Evolutionary conservation across 2,329 filamentous ascomycete genomes (phyloP), one percentile per base, ranked within the genome.

Genomic region (Penicillium frequentans): DNA sequence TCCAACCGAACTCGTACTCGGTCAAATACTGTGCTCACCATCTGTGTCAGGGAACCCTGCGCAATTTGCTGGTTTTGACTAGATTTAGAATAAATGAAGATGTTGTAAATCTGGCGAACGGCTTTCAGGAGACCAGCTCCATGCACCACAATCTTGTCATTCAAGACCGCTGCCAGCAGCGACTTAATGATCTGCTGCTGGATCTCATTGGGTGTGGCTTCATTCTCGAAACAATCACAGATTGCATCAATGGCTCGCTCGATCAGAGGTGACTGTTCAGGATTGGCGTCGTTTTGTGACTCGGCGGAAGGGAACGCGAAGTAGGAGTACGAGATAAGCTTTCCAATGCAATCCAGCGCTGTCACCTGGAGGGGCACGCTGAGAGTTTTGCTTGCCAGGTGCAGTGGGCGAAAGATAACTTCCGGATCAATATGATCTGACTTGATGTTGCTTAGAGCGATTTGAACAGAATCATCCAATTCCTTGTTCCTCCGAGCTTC

Each of bases 181-280:
- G 95, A 98, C 78, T 99, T 98, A 73, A 99, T 91, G 66, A 99
- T 99, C 77, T 99, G 95, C 67, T 98, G 85, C 75, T 99, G 95
- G 48, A 98, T 89, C 74, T 97, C 93, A 52, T 89, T 84, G 3
- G 91, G 88, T 0, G 96, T 99, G 1, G 90, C 90, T 78, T 99
- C 95, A 71, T 95, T 93, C 72, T 98, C 93, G 73, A 99, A 99
- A 75, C 95, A 99, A 72, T 98, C 93, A 81, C 95, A 99, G 81
- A 99, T 99, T 35, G 95, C 96, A 77, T 99, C 96, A 70, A 99
- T 99, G 57, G 96, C 95, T 63, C 93, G 86, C 77, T 99, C 96
- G 71, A 99, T 99, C 64, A 99, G 82, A 16, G 93, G 93, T 4
- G 89, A 81, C 42, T 80, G 79, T 55, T 71, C 70, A 43, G 68